Conservation (phyloP, 2,329 filamentous ascomycete genomes). For the Ramularia collo-cygni region DNA sequence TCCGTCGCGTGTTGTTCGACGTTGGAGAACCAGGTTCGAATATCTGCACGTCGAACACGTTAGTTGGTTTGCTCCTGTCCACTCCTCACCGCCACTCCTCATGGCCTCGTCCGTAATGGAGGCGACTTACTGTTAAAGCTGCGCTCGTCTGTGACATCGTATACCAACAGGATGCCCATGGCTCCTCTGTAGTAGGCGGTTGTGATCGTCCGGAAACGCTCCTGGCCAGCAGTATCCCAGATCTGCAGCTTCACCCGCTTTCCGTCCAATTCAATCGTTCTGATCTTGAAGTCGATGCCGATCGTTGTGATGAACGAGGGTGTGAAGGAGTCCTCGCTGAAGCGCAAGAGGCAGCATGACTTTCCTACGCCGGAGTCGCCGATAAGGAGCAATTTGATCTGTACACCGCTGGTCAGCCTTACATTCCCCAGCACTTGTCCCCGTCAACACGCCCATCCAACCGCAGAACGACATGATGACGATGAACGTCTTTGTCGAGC, state of each 20-base stretch:
- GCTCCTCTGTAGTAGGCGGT: slow-evolving; percentile 99
- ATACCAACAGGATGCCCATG: slow-evolving; percentile 98
- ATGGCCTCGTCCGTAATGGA: too few relatives aligned
- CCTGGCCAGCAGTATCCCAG: slow-evolving; percentile 98
- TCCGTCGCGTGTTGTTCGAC: slow-evolving; percentile 99
- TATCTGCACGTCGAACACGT: slow-evolving; percentile 55
- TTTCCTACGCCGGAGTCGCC: slow-evolving; percentile 99
- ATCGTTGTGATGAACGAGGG: slow-evolving; percentile 99
- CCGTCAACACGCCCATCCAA: background rate
- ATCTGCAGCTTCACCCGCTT: slow-evolving; percentile 99
- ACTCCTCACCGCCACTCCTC: slow-evolving; percentile 98
- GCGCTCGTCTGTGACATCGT: slow-evolving; percentile 99
- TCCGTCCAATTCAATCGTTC: slow-evolving; percentile 97
- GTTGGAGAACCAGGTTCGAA: slow-evolving; percentile 91
- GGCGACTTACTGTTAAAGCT: slow-evolving; percentile 92
- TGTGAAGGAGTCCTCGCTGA: slow-evolving; percentile 98
- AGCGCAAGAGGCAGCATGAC: slow-evolving; percentile 95
- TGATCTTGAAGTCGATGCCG: slow-evolving; percentile 99
- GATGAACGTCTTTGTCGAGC: background rate
- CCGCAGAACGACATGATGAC: background rate
- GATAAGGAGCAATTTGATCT: slow-evolving; percentile 99
- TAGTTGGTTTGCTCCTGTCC: slow-evolving; percentile 11
- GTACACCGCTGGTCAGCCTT: slow-evolving; percentile 13
- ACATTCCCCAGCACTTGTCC: background rate
- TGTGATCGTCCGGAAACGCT: slow-evolving; percentile 99